phyloP scores from a whole-genome alignment of 2,329 filamentous ascomycete genomes.

The Aschersonia sp. region DNA sequence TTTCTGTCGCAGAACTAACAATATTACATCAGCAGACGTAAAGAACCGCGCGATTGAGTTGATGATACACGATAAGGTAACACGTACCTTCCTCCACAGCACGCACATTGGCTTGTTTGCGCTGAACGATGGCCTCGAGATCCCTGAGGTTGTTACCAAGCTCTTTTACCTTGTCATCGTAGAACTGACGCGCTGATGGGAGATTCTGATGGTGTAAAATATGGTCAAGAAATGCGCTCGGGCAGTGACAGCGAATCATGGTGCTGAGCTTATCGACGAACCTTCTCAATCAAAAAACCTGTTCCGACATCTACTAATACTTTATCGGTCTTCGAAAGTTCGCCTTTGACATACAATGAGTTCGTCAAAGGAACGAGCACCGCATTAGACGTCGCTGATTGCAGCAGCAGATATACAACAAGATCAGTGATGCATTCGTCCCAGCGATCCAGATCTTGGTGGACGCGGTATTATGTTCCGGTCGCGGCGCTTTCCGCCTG shows the following conservation, averaged over 20 bases:
- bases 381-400: constrained; percentile 23
- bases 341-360: constrained; percentile 85
- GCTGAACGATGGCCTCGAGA: constrained; percentile 41
- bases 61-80: too few relatives aligned
- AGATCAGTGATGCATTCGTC: neutral
- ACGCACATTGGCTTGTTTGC: constrained; percentile 72
- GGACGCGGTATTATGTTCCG: too few relatives aligned
- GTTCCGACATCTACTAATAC: constrained; percentile 90
- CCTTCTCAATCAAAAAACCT: constrained; percentile 91
- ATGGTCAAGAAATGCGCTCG: neutral
- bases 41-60: neutral
- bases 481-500: too few relatives aligned
- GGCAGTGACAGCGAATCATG: neutral
- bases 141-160: constrained; percentile 39
- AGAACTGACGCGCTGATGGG: constrained; percentile 40
- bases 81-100: constrained; percentile 72
- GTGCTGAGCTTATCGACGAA: constrained; percentile 13
- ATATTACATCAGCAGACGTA: neutral
- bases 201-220: constrained; percentile 22
- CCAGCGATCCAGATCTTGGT: neutral
- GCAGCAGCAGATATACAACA: neutral
- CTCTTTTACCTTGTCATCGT: constrained; percentile 40
- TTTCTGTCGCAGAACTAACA: constrained; percentile 23
- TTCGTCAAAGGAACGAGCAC: constrained; percentile 91
- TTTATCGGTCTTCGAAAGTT: constrained; percentile 55